These are phyloP conservation scores for Candida peoriensis DNA, from an alignment of 805 yeast genomes.

Conservation along the genomic window DNA sequence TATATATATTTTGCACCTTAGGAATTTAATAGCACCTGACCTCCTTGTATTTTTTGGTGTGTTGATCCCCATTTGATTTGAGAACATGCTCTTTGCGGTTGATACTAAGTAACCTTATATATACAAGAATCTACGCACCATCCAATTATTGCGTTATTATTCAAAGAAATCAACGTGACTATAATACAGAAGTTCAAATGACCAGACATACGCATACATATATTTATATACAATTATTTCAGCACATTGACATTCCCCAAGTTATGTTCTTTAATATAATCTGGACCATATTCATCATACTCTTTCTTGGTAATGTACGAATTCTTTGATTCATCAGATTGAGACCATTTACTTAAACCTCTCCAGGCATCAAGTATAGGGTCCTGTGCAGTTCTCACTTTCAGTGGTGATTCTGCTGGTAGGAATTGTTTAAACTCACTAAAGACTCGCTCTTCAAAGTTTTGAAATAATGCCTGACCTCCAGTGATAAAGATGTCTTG, in stretches of 20 bases:
- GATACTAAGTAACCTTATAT: no score
- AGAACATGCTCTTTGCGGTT: no score
- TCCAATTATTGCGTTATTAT: no score
- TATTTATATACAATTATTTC: not conserved
- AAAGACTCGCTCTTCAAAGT: conserved; percentile 61
- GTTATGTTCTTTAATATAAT: conserved; percentile 81
- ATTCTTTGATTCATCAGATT: conserved; percentile 37
- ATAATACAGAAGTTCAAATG: no score
- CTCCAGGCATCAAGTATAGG: conserved; percentile 85
- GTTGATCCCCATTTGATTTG: no score
- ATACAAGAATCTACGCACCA: no score
- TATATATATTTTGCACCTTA: no score
- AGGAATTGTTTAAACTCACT: conserved; percentile 65
- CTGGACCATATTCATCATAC: conserved; percentile 85
- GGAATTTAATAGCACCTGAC: no score
- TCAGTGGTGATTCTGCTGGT: conserved; percentile 61
- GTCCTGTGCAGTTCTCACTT: conserved; percentile 58
- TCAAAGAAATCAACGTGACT: no score
- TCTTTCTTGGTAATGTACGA: conserved; percentile 61
- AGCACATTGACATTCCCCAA: conserved; percentile 49
- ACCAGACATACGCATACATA: no score
- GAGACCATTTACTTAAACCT: conserved; percentile 85
- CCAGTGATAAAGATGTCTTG: conserved; percentile 82
- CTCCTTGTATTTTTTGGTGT: no score
- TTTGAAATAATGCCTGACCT: conserved; percentile 65